Evolutionary conservation across 106 monocot genomes (phyloP).

Genomic region (Ottelia alismoides): DNA sequence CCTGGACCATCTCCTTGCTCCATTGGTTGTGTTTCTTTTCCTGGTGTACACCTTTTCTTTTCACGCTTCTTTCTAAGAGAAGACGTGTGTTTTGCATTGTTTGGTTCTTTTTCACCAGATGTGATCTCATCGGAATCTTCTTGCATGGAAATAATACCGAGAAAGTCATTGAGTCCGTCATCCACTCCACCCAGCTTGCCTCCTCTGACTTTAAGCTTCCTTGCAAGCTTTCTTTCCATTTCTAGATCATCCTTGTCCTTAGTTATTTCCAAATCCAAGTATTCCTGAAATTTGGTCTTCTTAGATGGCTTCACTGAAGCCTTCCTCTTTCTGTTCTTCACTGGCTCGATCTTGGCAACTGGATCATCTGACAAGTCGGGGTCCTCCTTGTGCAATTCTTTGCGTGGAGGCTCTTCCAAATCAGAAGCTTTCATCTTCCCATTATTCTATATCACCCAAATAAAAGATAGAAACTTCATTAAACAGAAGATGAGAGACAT

Average conservation of each 20-base stretch:
- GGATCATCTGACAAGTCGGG: no score
- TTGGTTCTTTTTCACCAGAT: conserved; percentile 2
- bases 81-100: not conserved
- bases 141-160: conserved; percentile 28
- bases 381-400: not conserved
- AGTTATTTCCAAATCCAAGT: conserved; percentile 54
- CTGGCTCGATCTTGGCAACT: not conserved
- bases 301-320: conserved; percentile 16
- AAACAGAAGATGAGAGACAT: no score
- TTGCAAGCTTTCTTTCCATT: conserved; percentile 51
- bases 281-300: conserved; percentile 75
- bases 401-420: not conserved
- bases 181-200: conserved; percentile 34
- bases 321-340: conserved; percentile 9
- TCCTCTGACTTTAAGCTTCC: conserved; percentile 68
- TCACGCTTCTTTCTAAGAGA: conserved; percentile 21
- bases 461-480: not conserved
- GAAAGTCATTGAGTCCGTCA: conserved; percentile 48
- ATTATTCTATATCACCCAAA: not conserved
- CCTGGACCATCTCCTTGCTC: not conserved
- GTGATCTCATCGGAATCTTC: conserved; percentile 3
- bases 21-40: conserved; percentile 6
- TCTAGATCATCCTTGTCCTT: conserved; percentile 27
- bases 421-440: not conserved
- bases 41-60: conserved; percentile 11